Base-by-base conservation (phyloP, 2,329 filamentous ascomycete species). In the Sclerotinia spermophila region DNA sequence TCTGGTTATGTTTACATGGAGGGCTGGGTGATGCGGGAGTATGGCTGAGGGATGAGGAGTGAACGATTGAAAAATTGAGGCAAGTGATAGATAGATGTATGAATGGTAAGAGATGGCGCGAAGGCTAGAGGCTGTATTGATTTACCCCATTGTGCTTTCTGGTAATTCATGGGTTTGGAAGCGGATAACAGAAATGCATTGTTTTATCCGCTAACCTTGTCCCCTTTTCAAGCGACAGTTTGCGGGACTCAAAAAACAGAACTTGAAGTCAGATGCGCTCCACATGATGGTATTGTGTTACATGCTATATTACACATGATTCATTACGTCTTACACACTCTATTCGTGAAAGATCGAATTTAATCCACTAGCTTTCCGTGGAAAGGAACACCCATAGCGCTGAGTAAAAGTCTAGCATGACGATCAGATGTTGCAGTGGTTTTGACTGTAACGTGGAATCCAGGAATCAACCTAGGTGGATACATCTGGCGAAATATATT, bases 401-500 rank as follows among this genome's bases (percentile, higher is more conserved):
- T 74, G n/a, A 78, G 72, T 30, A 78, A 73, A 64, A 78, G 72
- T 71, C 77, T 73, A 42, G 77, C 77, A 62, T 78, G 75, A 71
- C 77, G 71, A 69, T 78, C 77, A 13, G 76, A 77, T 19, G 70
- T 75, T 61, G 77, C 76, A 4, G 76, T 76, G 8, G 79, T 80
- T 62, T 79, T 77, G 45, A 79, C 73, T 27, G 75, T 77, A 24
- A 80, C 78, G 66, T 80, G 79, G 72, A 80, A 80, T 67, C 79
- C 79, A 21, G 79, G 78, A 70, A 80, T 80, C 75, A 79, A 75
- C 51, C 84, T 84, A 69, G 85, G 81, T 59, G 86, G 86, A 77
- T 88, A 89, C 82, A 88, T 86, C 85, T 89, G 60, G 27, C 60
- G 30, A 60, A 69, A 42, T 38, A 72, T 75, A 1, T 66, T 42